phyloP scores from a whole-genome alignment of 441 rosid genomes.

The Mallotus repandus region DNA sequence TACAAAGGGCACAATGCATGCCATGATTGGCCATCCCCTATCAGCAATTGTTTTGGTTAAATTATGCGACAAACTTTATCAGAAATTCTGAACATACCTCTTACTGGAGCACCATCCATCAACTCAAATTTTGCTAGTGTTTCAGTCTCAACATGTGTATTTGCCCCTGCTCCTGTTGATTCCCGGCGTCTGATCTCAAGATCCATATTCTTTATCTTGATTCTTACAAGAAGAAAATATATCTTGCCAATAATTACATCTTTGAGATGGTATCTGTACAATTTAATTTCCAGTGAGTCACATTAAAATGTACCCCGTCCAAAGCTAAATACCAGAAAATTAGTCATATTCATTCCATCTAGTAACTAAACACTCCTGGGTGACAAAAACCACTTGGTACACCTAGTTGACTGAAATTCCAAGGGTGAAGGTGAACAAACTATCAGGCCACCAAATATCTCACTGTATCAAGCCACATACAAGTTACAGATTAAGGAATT shows the following conservation, averaged over 20 bases:
- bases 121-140: constrained; percentile 94
- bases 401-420: not conserved
- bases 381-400: not conserved
- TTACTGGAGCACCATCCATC: constrained; percentile 99
- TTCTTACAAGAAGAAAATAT: constrained; percentile 88
- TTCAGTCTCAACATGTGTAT: constrained; percentile 96
- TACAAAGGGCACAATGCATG: not conserved
- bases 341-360: constrained; percentile 1
- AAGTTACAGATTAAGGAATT: not conserved
- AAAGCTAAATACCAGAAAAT: constrained; percentile 12
- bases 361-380: not conserved
- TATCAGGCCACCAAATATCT: not conserved
- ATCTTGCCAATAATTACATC: constrained; percentile 94
- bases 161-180: constrained; percentile 93
- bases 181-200: constrained; percentile 97
- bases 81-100: constrained; percentile 71
- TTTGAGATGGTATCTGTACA: constrained; percentile 85
- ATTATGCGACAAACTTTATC: not conserved
- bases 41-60: constrained; percentile 28
- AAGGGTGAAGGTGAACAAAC: too few species aligned
- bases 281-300: constrained; percentile 20
- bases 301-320: constrained; percentile 6
- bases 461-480: not conserved
- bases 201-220: constrained; percentile 97
- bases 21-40: not conserved